Evolutionary conservation across 331 rosid species (phyloP).

Genomic region (Spiraea crenata): DNA sequence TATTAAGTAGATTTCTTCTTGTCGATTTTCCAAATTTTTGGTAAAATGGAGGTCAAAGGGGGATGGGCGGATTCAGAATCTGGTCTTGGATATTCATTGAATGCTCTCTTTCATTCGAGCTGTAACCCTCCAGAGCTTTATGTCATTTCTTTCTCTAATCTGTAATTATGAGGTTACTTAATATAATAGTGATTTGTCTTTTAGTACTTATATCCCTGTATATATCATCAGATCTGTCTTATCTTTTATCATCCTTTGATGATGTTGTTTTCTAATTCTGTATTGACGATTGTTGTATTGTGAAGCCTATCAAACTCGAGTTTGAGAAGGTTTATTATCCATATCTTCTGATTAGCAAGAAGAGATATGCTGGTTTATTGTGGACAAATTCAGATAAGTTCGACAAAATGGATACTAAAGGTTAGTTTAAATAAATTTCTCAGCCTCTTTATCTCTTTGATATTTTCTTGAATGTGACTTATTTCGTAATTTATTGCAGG

Average conservation of each 20-base stretch:
- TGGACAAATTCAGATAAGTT: constrained; percentile 78
- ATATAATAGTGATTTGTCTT: background rate
- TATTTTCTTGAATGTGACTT: constrained; percentile 9
- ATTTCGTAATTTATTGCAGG: constrained; percentile 45
- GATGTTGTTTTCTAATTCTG: constrained; percentile 2
- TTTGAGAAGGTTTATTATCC: constrained; percentile 96
- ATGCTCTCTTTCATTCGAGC: background rate
- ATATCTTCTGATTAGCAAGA: constrained; percentile 93
- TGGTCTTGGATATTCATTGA: background rate
- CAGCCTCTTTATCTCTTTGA: background rate
- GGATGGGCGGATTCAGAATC: background rate
- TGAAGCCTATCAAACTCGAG: constrained; percentile 96
- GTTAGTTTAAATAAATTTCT: constrained; percentile 40
- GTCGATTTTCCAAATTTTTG: background rate
- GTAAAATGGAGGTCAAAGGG: background rate
- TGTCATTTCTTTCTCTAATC: background rate
- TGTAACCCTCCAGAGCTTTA: background rate
- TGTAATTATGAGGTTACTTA: background rate
- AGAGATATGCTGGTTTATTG: constrained; percentile 94
- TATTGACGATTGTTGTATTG: constrained; percentile 17
- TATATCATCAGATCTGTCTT: background rate
- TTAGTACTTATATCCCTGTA: background rate
- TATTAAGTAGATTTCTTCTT: background rate
- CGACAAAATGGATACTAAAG: constrained; percentile 99
- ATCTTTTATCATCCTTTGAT: constrained; percentile 11